Conservation (phyloP, 2,329 filamentous ascomycete species). For the Hypoxylon sp. region DNA sequence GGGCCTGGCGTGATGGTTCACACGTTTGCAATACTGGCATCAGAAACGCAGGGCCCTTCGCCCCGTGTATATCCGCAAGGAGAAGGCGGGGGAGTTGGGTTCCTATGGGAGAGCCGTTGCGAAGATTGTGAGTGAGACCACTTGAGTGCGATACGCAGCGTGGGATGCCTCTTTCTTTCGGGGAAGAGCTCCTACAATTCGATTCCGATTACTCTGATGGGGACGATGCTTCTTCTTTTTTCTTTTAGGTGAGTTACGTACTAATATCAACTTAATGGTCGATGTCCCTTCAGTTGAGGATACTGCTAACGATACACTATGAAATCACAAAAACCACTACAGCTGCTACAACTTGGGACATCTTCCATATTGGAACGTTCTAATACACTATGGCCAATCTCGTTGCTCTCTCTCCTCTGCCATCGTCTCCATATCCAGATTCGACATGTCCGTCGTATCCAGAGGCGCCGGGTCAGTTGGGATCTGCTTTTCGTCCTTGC, state of each 20-base stretch:
- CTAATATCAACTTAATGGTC: slow-evolving; percentile 23
- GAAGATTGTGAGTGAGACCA: slow-evolving; percentile 90
- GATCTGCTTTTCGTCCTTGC: slow-evolving; percentile 1
- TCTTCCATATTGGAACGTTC: neutral
- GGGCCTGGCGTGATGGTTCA: slow-evolving; percentile 81
- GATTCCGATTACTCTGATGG: slow-evolving; percentile 94
- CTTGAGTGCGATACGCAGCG: slow-evolving; percentile 98
- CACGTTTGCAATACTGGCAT: slow-evolving; percentile 88
- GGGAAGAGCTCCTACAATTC: slow-evolving; percentile 74
- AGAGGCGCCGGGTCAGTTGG: slow-evolving; percentile 4
- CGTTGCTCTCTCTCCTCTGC: neutral
- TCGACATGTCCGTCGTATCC: neutral
- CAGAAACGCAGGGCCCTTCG: slow-evolving; percentile 83
- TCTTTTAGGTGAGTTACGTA: slow-evolving; percentile 51
- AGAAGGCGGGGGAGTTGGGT: slow-evolving; percentile 57
- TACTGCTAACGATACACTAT: slow-evolving; percentile 52
- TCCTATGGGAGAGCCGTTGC: slow-evolving; percentile 93
- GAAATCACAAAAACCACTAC: slow-evolving; percentile 2
- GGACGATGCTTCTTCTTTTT: slow-evolving; percentile 77
- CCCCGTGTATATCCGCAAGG: slow-evolving; percentile 53
- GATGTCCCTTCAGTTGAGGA: slow-evolving; percentile 43
- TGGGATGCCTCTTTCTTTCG: slow-evolving; percentile 62
- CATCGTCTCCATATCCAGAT: slow-evolving; percentile 3
- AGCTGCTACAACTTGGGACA: neutral
- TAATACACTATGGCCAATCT: neutral